Conservation (phyloP, 2,329 filamentous ascomycete species). For the Cytospora leucostoma region DNA sequence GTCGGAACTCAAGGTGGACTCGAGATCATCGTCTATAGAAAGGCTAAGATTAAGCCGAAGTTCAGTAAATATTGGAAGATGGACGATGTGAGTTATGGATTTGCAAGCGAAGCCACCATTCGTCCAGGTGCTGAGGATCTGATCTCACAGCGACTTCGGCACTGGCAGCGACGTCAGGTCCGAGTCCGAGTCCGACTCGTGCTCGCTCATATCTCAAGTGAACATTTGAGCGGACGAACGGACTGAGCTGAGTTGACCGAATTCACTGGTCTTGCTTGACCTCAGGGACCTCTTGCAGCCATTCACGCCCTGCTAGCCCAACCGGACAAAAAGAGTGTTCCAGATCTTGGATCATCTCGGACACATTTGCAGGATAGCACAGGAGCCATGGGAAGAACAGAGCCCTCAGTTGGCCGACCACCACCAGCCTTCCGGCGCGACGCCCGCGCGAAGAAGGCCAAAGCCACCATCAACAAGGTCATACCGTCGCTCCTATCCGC, state of each 20-base stretch:
- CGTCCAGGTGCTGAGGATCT: not conserved
- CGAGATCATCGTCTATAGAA: not conserved
- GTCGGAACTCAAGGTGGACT: not conserved
- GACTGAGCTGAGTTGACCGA: not conserved
- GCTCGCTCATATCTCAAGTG: too few relatives aligned
- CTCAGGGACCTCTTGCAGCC: not conserved
- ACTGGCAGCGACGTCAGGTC: not conserved
- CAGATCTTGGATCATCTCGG: not conserved
- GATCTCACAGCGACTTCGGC: too few relatives aligned
- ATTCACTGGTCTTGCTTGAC: not conserved
- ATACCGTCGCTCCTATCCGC: constrained; percentile 57
- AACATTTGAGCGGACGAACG: too few relatives aligned
- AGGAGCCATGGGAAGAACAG: constrained; percentile 17
- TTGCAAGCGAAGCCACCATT: not conserved
- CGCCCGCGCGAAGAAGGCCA: constrained; percentile 54
- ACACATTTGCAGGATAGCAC: not conserved
- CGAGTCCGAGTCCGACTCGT: too few relatives aligned
- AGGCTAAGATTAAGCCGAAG: not conserved
- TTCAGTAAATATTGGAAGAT: not conserved
- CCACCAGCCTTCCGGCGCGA: constrained; percentile 19
- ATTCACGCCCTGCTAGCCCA: not conserved
- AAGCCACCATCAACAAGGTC: constrained; percentile 59
- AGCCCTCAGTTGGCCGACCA: constrained; percentile 20
- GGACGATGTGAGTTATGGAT: not conserved
- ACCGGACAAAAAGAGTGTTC: not conserved